Evolutionary conservation across 306 rosid genomes (phyloP).

Genomic region (Vicia villosa): DNA sequence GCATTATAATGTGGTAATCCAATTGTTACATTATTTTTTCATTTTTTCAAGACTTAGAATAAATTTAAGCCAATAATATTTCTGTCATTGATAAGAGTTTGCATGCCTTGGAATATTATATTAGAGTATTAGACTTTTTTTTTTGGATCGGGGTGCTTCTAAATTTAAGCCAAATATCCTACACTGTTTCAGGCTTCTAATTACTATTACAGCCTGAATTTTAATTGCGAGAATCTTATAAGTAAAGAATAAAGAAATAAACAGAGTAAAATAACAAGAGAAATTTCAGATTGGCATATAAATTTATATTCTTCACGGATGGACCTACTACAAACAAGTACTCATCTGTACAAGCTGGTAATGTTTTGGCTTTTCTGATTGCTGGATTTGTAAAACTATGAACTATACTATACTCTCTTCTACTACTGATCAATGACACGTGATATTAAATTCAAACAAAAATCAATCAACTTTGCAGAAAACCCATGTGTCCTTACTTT

Average conservation of each 20-base stretch:
- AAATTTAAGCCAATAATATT: too few species aligned
- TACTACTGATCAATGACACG: background rate
- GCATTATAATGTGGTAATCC: accelerated
- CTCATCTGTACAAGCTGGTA: constrained; percentile 60
- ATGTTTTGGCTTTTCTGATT: constrained; percentile 53
- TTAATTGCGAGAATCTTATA: too few species aligned
- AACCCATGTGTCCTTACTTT: constrained; percentile 48
- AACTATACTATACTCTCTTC: constrained; percentile 23
- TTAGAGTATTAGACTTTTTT: too few species aligned
- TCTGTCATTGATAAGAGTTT: too few species aligned
- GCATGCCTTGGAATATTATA: too few species aligned
- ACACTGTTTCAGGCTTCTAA: too few species aligned
- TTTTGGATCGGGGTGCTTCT: too few species aligned
- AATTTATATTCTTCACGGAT: background rate
- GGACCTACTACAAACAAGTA: constrained; percentile 10
- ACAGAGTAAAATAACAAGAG: too few species aligned
- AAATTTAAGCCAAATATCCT: too few species aligned
- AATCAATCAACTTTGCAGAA: constrained; percentile 36
- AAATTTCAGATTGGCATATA: background rate
- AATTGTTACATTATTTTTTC: too few species aligned
- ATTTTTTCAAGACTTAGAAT: too few species aligned
- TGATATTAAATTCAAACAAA: background rate
- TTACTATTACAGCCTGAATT: too few species aligned
- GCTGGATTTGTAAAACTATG: constrained; percentile 55
- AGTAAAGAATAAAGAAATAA: background rate